Evolutionary conservation across 805 yeast genomes (phyloP).

Genomic region (Yamadazyma sp.): DNA sequence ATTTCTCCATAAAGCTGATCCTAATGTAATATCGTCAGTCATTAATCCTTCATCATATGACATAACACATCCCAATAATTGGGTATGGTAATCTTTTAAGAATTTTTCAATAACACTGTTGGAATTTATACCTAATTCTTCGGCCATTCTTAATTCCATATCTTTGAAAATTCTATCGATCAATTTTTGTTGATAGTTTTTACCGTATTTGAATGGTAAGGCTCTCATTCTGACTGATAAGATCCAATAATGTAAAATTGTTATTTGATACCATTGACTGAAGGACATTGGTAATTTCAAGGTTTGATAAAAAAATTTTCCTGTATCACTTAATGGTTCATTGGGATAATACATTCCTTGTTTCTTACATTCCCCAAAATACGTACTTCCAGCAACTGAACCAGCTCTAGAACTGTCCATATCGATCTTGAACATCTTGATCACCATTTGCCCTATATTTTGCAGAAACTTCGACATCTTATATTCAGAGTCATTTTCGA

Average conservation of each 20-base stretch:
- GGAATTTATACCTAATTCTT: conserved; percentile 80
- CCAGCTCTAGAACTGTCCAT: conserved; percentile 94
- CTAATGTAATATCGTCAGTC: conserved; percentile 73
- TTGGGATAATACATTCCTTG: conserved; percentile 80
- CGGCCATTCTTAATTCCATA: conserved; percentile 79
- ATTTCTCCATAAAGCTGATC: conserved; percentile 86
- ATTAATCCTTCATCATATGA: conserved; percentile 91
- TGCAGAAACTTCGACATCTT: conserved; percentile 36
- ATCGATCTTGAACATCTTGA: conserved; percentile 66
- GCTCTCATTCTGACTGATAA: conserved; percentile 94
- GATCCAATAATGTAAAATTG: conserved; percentile 90
- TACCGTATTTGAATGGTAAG: conserved; percentile 86
- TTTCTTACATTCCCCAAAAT: conserved; percentile 80
- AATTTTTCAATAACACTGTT: conserved; percentile 81
- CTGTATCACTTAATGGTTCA: conserved; percentile 68
- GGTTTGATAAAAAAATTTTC: conserved; percentile 82
- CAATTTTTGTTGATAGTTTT: conserved; percentile 85
- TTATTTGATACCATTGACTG: conserved; percentile 95
- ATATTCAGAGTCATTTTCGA: conserved; percentile 35
- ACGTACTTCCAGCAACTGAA: conserved; percentile 86
- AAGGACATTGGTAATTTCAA: conserved; percentile 80
- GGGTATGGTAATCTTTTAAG: conserved; percentile 86
- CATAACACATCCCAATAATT: conserved; percentile 82
- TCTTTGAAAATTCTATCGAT: conserved; percentile 88
- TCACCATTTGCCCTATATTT: conserved; percentile 60